phyloP scores from a whole-genome alignment of 371 early-diverging fungal species.

The Mortierella sp. region DNA sequence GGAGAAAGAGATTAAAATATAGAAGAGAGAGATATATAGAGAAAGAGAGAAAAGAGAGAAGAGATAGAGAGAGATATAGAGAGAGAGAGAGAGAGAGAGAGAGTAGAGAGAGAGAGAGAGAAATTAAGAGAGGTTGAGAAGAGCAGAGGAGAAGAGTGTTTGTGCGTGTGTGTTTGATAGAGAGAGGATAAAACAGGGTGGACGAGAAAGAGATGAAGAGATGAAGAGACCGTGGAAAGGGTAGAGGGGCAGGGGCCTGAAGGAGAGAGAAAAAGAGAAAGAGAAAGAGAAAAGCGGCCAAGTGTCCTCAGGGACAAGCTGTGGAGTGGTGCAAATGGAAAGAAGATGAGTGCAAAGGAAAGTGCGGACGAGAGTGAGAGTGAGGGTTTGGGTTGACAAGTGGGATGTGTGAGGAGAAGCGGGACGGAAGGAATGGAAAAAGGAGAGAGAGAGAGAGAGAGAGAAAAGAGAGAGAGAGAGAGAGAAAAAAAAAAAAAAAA shows the following conservation, averaged over 20 bases:
- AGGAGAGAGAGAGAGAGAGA: neutral
- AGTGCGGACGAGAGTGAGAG: neutral
- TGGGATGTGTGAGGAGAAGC: neutral
- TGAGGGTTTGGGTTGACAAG: neutral
- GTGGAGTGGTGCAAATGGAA: too few species aligned
- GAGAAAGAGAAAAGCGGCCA: too few species aligned
- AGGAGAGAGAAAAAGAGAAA: neutral
- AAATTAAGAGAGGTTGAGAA: too few species aligned
- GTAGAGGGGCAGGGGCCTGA: neutral
- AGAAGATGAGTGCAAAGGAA: neutral
- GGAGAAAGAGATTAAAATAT: neutral
- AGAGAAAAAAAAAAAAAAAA: slow-evolving; percentile 8
- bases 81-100: too few species aligned
- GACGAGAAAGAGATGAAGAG: neutral
- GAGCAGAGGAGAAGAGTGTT: neutral
- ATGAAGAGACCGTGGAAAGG: neutral
- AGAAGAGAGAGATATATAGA: too few species aligned
- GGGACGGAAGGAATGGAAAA: neutral
- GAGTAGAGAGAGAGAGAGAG: neutral
- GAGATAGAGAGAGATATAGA: too few species aligned
- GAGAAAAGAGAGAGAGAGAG: slow-evolving; percentile 3
- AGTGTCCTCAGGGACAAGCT: too few species aligned
- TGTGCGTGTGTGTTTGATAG: neutral
- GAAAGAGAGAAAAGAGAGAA: too few species aligned
- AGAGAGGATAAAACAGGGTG: neutral